phyloP scores from a whole-genome alignment of 2,329 filamentous ascomycete genomes.

The Aspergillus sergii region DNA sequence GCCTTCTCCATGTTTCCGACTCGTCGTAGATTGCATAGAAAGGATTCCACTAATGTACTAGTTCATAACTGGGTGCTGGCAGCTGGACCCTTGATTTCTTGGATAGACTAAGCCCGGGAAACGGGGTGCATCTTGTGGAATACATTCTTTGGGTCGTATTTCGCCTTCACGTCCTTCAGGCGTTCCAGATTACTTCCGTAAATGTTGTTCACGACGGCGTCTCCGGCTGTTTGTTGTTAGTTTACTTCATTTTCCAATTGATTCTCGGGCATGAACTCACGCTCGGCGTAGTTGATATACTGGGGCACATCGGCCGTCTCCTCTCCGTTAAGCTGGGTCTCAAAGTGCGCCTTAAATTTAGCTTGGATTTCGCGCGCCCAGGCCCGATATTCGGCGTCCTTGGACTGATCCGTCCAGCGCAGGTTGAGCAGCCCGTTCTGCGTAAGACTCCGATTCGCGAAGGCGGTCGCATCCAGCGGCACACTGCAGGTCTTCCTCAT shows the following conservation, averaged over 20 bases:
- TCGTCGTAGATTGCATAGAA: not conserved
- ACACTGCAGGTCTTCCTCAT: slow-evolving; percentile 44
- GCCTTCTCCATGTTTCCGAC: not conserved
- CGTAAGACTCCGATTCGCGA: slow-evolving; percentile 49
- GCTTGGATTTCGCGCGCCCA: slow-evolving; percentile 42
- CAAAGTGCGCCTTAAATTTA: slow-evolving; percentile 29
- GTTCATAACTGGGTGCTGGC: not conserved
- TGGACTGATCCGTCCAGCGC: slow-evolving; percentile 43
- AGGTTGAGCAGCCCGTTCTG: slow-evolving; percentile 48
- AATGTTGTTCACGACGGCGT: slow-evolving; percentile 39
- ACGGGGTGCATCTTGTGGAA: slow-evolving; percentile 49
- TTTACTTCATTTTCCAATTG: not conserved
- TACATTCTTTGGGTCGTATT: slow-evolving; percentile 51
- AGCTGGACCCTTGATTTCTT: not conserved
- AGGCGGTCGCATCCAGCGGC: slow-evolving; percentile 43
- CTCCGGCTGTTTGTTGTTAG: slow-evolving; percentile 31
- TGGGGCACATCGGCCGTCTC: slow-evolving; percentile 29
- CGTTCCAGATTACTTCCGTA: slow-evolving; percentile 49
- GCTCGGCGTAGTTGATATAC: slow-evolving; percentile 41
- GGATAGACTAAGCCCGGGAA: not conserved
- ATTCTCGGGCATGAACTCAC: slow-evolving; percentile 22
- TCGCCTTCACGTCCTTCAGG: slow-evolving; percentile 47
- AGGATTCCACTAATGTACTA: not conserved
- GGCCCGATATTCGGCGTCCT: slow-evolving; percentile 41
- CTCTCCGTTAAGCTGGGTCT: slow-evolving; percentile 14